Evolutionary conservation across 306 rosid species (phyloP).

Genomic region (Comarum palustre): DNA sequence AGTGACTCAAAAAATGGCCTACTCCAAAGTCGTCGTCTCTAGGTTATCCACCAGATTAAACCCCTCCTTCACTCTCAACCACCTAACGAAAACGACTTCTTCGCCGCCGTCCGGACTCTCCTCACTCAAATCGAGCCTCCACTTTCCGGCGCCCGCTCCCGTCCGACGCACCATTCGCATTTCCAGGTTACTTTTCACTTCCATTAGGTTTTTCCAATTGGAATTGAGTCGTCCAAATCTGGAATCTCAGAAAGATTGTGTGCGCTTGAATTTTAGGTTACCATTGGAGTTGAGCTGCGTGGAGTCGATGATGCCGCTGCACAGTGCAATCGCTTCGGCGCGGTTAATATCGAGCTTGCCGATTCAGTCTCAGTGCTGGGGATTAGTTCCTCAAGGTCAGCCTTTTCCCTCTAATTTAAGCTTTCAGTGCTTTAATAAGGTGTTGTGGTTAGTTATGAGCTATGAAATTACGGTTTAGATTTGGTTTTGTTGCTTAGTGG

Average conservation of each 20-base stretch:
- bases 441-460: too few species aligned
- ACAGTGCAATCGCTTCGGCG: slow-evolving; percentile 72
- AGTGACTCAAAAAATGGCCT: slow-evolving; percentile 39
- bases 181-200: slow-evolving; percentile 48
- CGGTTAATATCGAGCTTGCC: slow-evolving; percentile 74
- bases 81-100: slow-evolving; percentile 28
- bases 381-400: slow-evolving; percentile 88
- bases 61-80: slow-evolving; percentile 30
- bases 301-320: slow-evolving; percentile 69
- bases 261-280: slow-evolving; percentile 36
- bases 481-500: too few species aligned
- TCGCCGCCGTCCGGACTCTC: slow-evolving; percentile 28
- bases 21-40: slow-evolving; percentile 37
- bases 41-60: slow-evolving; percentile 59
- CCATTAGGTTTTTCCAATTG: background rate
- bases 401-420: background rate
- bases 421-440: background rate
- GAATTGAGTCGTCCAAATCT: background rate
- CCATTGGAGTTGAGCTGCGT: slow-evolving; percentile 63
- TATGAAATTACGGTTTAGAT: too few species aligned
- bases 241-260: background rate
- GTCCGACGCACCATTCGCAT: slow-evolving; percentile 25
- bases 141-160: slow-evolving; percentile 33
- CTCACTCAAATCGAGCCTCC: slow-evolving; percentile 30
- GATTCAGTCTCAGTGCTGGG: slow-evolving; percentile 58